These are phyloP conservation scores for Marchantia paleacea DNA, from an alignment of 225 moss, liverwort and hornwort species.

Conservation along the genomic window DNA sequence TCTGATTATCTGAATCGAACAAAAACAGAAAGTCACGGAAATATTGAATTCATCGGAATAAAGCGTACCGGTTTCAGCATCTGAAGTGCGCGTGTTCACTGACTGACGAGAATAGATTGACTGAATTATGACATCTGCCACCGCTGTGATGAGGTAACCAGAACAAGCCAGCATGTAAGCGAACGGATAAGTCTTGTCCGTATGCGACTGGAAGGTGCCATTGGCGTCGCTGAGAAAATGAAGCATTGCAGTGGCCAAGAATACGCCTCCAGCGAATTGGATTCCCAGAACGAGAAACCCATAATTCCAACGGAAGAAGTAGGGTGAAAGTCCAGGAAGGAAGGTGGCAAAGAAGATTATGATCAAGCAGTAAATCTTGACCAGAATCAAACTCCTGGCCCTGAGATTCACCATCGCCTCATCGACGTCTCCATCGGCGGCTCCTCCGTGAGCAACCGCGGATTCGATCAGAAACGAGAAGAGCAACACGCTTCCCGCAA, in stretches of 20 bases:
- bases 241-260: slow-evolving; percentile 78
- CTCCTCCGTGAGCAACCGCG: slow-evolving; percentile 16
- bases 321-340: slow-evolving; percentile 59
- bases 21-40: too few relatives aligned
- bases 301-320: slow-evolving; percentile 68
- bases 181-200: slow-evolving; percentile 47
- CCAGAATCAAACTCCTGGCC: slow-evolving; percentile 35
- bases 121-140: slow-evolving; percentile 66
- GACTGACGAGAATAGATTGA: slow-evolving; percentile 28
- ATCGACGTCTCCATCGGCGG: not conserved
- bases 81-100: slow-evolving; percentile 5
- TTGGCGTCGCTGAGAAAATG: slow-evolving; percentile 75
- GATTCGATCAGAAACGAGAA: slow-evolving; percentile 6
- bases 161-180: slow-evolving; percentile 73
- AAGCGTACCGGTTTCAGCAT: slow-evolving; percentile 39
- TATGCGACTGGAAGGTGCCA: slow-evolving; percentile 40
- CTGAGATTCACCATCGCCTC: slow-evolving; percentile 25
- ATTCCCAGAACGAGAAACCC: slow-evolving; percentile 73
- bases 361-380: slow-evolving; percentile 62
- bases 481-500: slow-evolving; percentile 5
- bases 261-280: slow-evolving; percentile 82
- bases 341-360: slow-evolving; percentile 85
- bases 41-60: too few relatives aligned
- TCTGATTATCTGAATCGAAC: too few relatives aligned
- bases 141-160: slow-evolving; percentile 71